Percentiles rank a stretch among this genome's conserved stretches.
These are phyloP conservation scores for Drosera spatulata DNA, from an alignment of 179 eudicot genomes.

Conservation along the genomic window DNA sequence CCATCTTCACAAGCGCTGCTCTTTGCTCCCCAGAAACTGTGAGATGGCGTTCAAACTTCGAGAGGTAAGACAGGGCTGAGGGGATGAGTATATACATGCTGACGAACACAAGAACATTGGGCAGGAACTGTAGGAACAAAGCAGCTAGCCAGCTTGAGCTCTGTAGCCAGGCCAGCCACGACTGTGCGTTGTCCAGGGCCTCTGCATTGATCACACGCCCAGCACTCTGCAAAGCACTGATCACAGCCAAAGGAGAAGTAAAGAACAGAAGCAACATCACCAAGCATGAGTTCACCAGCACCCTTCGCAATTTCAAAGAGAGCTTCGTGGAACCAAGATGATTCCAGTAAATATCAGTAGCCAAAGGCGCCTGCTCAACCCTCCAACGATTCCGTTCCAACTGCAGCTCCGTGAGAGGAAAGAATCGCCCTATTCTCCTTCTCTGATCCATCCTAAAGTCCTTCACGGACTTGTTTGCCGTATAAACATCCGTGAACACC, in stretches of 20 bases:
- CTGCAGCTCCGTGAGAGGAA: slow-evolving; percentile 76
- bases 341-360: slow-evolving; percentile 92
- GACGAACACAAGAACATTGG: slow-evolving; percentile 90
- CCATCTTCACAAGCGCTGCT: slow-evolving; percentile 92
- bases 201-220: slow-evolving; percentile 87
- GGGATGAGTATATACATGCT: slow-evolving; percentile 96
- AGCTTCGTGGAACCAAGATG: slow-evolving; percentile 79
- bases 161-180: slow-evolving; percentile 85
- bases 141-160: slow-evolving; percentile 92
- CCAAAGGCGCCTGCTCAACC: slow-evolving; percentile 88
- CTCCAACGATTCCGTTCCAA: slow-evolving; percentile 90
- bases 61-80: slow-evolving; percentile 74
- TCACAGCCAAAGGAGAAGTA: slow-evolving; percentile 92
- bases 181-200: slow-evolving; percentile 87
- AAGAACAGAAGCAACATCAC: slow-evolving; percentile 77
- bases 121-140: slow-evolving; percentile 82
- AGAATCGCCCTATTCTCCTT: slow-evolving; percentile 72
- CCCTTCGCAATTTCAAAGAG: slow-evolving; percentile 55
- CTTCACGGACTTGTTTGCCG: slow-evolving; percentile 76
- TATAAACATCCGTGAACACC: slow-evolving; percentile 82
- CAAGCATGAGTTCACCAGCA: slow-evolving; percentile 73
- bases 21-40: slow-evolving; percentile 92
- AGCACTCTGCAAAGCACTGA: slow-evolving; percentile 72
- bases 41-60: slow-evolving; percentile 83
- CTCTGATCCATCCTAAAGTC: slow-evolving; percentile 68